Percentiles rank a stretch among this genome's conserved stretches.
These are phyloP conservation scores for Pichia phayaonensis DNA, from an alignment of 805 yeast species.

Conservation along the genomic window DNA sequence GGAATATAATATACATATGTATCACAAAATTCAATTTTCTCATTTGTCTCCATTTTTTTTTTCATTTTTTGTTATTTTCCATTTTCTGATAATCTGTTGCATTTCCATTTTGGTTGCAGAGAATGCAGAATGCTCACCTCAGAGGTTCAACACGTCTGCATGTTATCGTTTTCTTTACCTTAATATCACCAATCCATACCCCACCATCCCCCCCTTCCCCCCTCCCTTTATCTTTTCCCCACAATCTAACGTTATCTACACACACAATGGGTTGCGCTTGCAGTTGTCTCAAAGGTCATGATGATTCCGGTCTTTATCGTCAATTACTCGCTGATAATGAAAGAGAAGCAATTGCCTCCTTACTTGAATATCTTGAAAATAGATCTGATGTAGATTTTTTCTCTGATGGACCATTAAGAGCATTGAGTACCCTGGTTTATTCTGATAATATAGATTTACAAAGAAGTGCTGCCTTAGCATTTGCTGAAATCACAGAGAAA, in stretches of 20 bases:
- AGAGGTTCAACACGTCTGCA: not conserved
- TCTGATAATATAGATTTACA: constrained; percentile 93
- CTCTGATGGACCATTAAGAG: constrained; percentile 76
- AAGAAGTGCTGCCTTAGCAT: constrained; percentile 95
- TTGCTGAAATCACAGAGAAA: constrained; percentile 97
- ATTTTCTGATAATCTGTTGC: not conserved
- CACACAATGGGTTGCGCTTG: constrained; percentile 45
- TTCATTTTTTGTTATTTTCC: no score
- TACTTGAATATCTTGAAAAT: constrained; percentile 84
- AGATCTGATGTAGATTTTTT: constrained; percentile 85
- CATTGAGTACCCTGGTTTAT: constrained; percentile 85
- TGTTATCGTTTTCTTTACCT: not conserved
- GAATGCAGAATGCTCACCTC: not conserved
- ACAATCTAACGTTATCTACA: no score
- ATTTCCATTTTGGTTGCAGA: not conserved
- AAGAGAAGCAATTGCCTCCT: constrained; percentile 89
- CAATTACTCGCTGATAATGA: constrained; percentile 91
- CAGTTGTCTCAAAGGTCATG: constrained; percentile 36
- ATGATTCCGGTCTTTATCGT: constrained; percentile 55
- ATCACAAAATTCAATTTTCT: no score
- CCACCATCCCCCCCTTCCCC: not conserved
- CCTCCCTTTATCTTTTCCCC: not conserved
- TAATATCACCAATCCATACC: not conserved
- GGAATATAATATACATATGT: no score
- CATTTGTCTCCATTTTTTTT: no score